A percentile compares a stretch with the other conserved stretches of the same genome.
Evolutionary conservation across 768 basidiomycete species (phyloP).

Genomic region (Boletus pseudo-olivaceus): DNA sequence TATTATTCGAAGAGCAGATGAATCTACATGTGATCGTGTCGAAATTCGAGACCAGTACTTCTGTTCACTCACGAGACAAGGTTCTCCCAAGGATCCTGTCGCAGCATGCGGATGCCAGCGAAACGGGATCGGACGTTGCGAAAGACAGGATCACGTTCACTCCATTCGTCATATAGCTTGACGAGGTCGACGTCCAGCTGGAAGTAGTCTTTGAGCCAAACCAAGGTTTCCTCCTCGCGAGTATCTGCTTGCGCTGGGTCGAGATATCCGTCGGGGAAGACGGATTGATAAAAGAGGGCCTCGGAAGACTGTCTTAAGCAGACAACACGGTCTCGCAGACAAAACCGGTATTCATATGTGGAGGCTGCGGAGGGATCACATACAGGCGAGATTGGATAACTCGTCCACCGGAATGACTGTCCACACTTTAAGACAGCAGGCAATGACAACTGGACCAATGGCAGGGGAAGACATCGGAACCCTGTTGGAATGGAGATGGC

Average conservation of each 20-base stretch:
- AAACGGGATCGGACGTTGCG: constrained; percentile 58
- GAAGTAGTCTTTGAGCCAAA: constrained; percentile 85
- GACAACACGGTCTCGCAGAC: constrained; percentile 77
- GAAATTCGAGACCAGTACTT: constrained; percentile 1
- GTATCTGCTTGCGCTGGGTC: constrained; percentile 30
- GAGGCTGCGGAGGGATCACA: constrained; percentile 15
- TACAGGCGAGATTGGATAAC: constrained; percentile 31
- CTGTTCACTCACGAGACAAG: constrained; percentile 73
- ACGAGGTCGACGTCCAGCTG: constrained; percentile 76
- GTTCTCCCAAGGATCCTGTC: constrained; percentile 97
- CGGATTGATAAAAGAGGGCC: constrained; percentile 65
- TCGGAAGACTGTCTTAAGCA: constrained; percentile 72
- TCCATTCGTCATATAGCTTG: constrained; percentile 75
- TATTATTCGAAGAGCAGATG: constrained; percentile 97
- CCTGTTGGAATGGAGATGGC: constrained; percentile 26
- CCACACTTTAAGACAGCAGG: constrained; percentile 77
- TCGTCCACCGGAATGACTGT: constrained; percentile 83
- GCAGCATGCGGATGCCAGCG: constrained; percentile 77
- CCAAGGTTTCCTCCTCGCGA: constrained; percentile 61
- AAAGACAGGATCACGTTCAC: constrained; percentile 70
- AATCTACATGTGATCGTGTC: constrained; percentile 52
- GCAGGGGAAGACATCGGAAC: constrained; percentile 59
- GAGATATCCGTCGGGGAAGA: constrained; percentile 49
- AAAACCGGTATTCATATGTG: constrained; percentile 73
- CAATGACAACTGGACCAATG: constrained; percentile 70